phyloP scores from a whole-genome alignment of 1,284 basidiomycete genomes.

The Trichosporon sp. region DNA sequence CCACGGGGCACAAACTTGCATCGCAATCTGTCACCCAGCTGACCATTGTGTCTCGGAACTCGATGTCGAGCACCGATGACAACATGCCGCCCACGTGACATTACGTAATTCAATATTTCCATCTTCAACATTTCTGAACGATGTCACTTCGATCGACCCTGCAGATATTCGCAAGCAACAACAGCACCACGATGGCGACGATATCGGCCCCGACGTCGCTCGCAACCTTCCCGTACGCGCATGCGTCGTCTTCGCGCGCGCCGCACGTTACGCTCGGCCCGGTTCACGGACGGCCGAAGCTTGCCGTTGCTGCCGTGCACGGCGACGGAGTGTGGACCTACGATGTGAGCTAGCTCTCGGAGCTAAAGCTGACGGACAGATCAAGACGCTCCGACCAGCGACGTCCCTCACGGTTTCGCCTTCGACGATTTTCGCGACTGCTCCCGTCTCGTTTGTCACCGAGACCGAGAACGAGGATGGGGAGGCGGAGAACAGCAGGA shows the following conservation, averaged over 20 bases:
- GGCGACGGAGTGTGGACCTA: conserved; percentile 57
- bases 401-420: conserved; percentile 55
- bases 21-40: too few relatives aligned
- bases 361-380: conserved; percentile 33
- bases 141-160: conserved; percentile 12
- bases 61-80: too few relatives aligned
- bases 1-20: too few relatives aligned
- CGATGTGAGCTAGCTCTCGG: conserved; percentile 44
- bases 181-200: conserved; percentile 39
- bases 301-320: conserved; percentile 54
- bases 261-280: conserved; percentile 48
- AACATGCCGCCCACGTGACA: neutral
- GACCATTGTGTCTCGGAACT: too few relatives aligned
- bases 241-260: conserved; percentile 47
- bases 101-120: conserved; percentile 17
- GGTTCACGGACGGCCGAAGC: conserved; percentile 44
- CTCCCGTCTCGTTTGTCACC: conserved; percentile 45
- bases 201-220: conserved; percentile 50
- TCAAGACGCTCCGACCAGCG: conserved; percentile 50
- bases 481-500: conserved; percentile 28
- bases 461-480: conserved; percentile 21
- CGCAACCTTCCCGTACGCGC: conserved; percentile 47
- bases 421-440: conserved; percentile 46
- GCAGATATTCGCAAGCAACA: neutral
- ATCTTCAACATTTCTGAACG: neutral